A percentile compares a stretch with the other conserved stretches of the same genome.
phyloP scores from a whole-genome alignment of 1,284 basidiomycete species.

The Sutorius eximius region DNA sequence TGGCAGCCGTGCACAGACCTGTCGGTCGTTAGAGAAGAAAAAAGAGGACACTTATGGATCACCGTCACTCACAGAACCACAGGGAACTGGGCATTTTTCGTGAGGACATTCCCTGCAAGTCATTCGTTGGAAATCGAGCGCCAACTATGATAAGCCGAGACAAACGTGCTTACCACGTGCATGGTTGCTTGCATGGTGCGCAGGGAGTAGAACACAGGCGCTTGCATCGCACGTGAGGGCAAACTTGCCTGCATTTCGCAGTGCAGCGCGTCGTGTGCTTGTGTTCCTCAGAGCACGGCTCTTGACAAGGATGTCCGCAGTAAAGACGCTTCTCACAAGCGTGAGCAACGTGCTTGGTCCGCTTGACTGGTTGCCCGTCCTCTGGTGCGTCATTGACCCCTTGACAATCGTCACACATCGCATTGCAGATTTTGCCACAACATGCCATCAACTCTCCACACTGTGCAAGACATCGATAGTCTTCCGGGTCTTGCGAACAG shows the following conservation, averaged over 20 bases:
- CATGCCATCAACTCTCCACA: conserved; percentile 52
- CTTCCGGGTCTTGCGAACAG: conserved; percentile 49
- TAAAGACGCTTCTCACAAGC: conserved; percentile 53
- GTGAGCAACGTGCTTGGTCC: conserved; percentile 47
- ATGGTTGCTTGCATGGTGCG: conserved; percentile 62
- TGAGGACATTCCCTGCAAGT: conserved; percentile 52
- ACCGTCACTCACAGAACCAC: conserved; percentile 57
- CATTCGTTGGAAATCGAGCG: not conserved
- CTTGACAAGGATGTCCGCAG: conserved; percentile 61
- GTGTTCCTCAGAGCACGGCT: conserved; percentile 51
- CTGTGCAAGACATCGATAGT: conserved; percentile 40
- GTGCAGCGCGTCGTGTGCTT: conserved; percentile 50
- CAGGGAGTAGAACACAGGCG: conserved; percentile 55
- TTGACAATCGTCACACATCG: conserved; percentile 55
- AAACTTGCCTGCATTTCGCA: conserved; percentile 54
- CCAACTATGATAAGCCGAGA: not conserved
- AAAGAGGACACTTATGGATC: not conserved
- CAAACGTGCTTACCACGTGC: conserved; percentile 47
- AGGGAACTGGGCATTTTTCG: conserved; percentile 57
- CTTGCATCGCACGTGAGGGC: conserved; percentile 51
- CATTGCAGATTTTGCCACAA: conserved; percentile 53
- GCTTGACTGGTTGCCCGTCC: conserved; percentile 11
- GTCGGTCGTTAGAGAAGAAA: not conserved
- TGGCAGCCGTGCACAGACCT: conserved; percentile 70
- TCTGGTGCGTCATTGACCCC: conserved; percentile 22